Percentiles rank a stretch among this genome's conserved stretches.
phyloP scores from a whole-genome alignment of 495 filamentous ascomycete species.

The Penicillium goetzii region DNA sequence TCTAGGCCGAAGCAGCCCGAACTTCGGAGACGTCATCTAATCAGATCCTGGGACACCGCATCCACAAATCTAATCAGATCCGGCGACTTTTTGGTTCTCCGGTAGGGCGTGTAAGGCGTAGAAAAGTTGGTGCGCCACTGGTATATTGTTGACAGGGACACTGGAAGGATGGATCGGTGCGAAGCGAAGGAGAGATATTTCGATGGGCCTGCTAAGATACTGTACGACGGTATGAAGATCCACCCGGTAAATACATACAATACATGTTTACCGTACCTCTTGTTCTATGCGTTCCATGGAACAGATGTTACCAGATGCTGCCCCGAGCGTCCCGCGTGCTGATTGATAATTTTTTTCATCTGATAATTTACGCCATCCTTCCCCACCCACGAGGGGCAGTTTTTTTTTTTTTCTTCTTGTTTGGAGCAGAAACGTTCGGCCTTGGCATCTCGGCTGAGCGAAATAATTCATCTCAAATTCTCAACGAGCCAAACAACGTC shows the following conservation, averaged over 20 bases:
- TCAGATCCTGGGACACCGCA: conserved; percentile 2
- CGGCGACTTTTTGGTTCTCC: conserved; percentile 3
- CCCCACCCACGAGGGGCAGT: not conserved
- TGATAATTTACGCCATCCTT: conserved; percentile 1
- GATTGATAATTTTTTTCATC: conserved; percentile 12
- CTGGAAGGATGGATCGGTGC: not conserved
- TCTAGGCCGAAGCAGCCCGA: not conserved
- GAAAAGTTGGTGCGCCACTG: not conserved
- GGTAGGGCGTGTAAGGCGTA: conserved; percentile 1
- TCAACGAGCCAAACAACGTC: not conserved
- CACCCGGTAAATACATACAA: not conserved
- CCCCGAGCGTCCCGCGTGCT: not conserved
- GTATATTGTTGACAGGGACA: not conserved
- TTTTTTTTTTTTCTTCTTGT: not conserved
- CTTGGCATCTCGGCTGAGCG: conserved; percentile 4
- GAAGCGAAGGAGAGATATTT: not conserved
- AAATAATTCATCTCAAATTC: not conserved
- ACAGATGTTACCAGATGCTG: not conserved
- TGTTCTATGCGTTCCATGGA: not conserved
- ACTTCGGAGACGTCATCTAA: conserved; percentile 9
- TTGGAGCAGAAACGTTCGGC: not conserved
- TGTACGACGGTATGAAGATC: not conserved
- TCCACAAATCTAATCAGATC: conserved; percentile 32
- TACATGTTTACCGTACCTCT: not conserved
- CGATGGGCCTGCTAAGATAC: not conserved